Conservation (phyloP, 352 stramenopile species). For the Phytophthora sansomeana region DNA sequence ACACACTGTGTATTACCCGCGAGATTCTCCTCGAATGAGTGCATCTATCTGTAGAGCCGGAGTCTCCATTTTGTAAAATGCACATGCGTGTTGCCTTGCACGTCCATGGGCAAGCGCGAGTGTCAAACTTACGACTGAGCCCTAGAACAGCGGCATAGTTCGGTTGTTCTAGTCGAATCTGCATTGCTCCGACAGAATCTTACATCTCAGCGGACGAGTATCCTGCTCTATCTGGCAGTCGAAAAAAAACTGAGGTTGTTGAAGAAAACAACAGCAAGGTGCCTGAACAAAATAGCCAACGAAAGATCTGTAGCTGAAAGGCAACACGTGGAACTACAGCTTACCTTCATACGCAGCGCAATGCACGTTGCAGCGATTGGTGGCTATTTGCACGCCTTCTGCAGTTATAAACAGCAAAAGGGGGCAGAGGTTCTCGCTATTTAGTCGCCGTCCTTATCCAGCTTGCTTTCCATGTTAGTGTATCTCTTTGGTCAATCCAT, state of each 20-base stretch:
- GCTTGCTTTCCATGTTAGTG: constrained; percentile 14
- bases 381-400: constrained; percentile 27
- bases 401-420: constrained; percentile 33
- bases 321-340: too few relatives aligned
- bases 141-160: too few relatives aligned
- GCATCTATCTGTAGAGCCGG: too few relatives aligned
- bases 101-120: too few relatives aligned
- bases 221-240: background rate
- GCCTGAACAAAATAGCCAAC: too few relatives aligned
- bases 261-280: too few relatives aligned
- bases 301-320: too few relatives aligned
- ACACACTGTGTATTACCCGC: too few relatives aligned
- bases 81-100: too few relatives aligned
- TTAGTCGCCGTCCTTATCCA: constrained; percentile 23
- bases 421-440: background rate
- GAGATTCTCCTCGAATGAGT: too few relatives aligned
- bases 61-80: too few relatives aligned
- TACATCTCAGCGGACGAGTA: background rate
- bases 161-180: too few relatives aligned
- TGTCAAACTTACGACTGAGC: background rate
- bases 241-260: background rate
- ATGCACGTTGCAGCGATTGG: constrained; percentile 19
- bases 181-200: background rate
- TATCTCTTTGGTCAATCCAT: constrained; percentile 9
- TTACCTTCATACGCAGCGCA: background rate